Percentiles rank a stretch among this genome's conserved stretches.
Conservation (phyloP, 2,329 filamentous ascomycete genomes). For the Cryphonectria radicalis region DNA sequence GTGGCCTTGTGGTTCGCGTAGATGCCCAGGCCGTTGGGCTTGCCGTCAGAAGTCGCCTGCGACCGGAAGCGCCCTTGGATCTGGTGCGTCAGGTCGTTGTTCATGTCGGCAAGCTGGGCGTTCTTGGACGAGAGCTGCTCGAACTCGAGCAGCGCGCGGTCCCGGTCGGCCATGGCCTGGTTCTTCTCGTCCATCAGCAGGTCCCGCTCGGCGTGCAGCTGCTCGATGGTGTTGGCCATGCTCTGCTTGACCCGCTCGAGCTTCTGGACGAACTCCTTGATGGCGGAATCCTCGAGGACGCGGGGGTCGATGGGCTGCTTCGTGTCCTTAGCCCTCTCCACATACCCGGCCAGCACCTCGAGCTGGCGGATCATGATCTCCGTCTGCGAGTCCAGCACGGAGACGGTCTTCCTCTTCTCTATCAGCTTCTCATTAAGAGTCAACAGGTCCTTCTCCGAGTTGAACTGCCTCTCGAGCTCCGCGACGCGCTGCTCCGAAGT, state of each 20-base stretch:
- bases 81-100: slow-evolving; percentile 91
- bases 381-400: slow-evolving; percentile 88
- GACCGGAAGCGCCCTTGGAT: slow-evolving; percentile 93
- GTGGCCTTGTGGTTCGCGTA: slow-evolving; percentile 56
- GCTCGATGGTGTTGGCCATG: slow-evolving; percentile 62
- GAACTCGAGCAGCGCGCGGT: slow-evolving; percentile 92
- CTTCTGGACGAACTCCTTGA: slow-evolving; percentile 87
- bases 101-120: slow-evolving; percentile 89
- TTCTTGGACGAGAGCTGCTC: slow-evolving; percentile 95
- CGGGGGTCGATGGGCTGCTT: slow-evolving; percentile 79
- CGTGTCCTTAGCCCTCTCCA: slow-evolving; percentile 83
- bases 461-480: slow-evolving; percentile 82
- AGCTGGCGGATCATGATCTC: slow-evolving; percentile 95
- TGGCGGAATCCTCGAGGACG: slow-evolving; percentile 84
- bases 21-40: slow-evolving; percentile 61
- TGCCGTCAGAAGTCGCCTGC: slow-evolving; percentile 60
- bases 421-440: slow-evolving; percentile 84
- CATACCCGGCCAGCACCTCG: slow-evolving; percentile 85
- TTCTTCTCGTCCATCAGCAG: slow-evolving; percentile 84
- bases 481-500: slow-evolving; percentile 83
- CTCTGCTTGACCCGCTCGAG: slow-evolving; percentile 64
- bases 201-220: slow-evolving; percentile 73
- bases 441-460: slow-evolving; percentile 66
- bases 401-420: slow-evolving; percentile 95
- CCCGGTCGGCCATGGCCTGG: slow-evolving; percentile 80